Base-by-base conservation (phyloP, 2,329 filamentous ascomycete species). In the Aulographum hederae region DNA sequence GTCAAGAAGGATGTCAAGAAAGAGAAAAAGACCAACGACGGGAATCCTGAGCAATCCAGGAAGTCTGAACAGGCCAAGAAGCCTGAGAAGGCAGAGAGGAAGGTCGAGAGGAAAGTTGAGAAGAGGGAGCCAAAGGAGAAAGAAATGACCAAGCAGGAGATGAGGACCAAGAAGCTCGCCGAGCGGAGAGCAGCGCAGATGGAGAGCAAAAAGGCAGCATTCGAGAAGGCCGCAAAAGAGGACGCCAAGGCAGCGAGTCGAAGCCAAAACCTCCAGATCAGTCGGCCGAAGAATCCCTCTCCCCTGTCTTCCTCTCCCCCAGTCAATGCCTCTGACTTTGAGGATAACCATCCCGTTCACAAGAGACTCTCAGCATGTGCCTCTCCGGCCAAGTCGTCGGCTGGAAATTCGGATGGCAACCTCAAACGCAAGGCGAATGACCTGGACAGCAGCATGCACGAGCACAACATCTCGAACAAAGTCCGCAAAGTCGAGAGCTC, bases 251-350 rank as follows among this genome's bases (percentile, higher is more conserved):
- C 40, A 19, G n/a, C 21, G 21, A 8, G 21, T n/a, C 8, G 21
- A 8, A n/a, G 21, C 21, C 21, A 25, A n/a, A 8, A n/a, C n/a
- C 21, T n/a, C 21, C 21, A 8, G 21, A 49, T 56, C 52, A 69
- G 57, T 37, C 69, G 66, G 26, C 67, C 69, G 2, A 65, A 63
- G 43, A 73, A 73, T 32, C 68, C 68, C 2, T 73, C 70, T 12
- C 69, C 68, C 10, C 60, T 73, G 8, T 68, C 65, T 6, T 67
- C 66, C 5, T 72, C 69, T 2, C 67, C 67, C 15, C 68, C 69
- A 4, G 61, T 69, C 37, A 72, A 69, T 45, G 64, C 65, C 18
- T 72, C 68, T 14, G 67, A 73, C 43, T 53, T 65, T 34, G 55
- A 66, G 37, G 53, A 61, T 43, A 52, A 53, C 39, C 44, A 56